These are phyloP conservation scores for Vanrija humicola DNA, from an alignment of 1,284 basidiomycete species.

Conservation along the genomic window DNA sequence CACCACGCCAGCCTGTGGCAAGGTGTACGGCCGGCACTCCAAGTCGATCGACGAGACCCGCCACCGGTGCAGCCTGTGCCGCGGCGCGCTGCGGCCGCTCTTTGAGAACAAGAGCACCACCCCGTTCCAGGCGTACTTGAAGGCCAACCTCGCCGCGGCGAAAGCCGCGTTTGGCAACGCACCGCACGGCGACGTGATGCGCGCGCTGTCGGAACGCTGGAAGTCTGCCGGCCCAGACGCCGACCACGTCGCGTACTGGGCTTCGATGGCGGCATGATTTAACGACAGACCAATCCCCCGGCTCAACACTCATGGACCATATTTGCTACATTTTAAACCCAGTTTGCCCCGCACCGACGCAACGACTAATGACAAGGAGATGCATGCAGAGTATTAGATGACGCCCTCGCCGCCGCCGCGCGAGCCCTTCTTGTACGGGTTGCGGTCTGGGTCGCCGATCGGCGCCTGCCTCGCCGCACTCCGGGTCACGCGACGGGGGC, in stretches of 20 bases:
- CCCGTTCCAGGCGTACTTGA: constrained; percentile 40
- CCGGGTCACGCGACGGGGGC: constrained; percentile 38
- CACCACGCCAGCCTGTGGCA: constrained; percentile 28
- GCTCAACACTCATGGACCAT: no score
- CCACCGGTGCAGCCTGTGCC: constrained; percentile 39
- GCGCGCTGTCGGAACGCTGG: constrained; percentile 40
- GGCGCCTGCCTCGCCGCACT: constrained; percentile 25
- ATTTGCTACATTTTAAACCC: no score
- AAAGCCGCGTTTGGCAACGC: constrained; percentile 36
- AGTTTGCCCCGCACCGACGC: no score
- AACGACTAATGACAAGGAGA: no score
- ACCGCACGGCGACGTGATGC: constrained; percentile 42
- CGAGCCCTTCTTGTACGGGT: constrained; percentile 39
- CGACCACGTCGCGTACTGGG: constrained; percentile 16
- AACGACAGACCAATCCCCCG: no score
- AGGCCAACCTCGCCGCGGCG: constrained; percentile 39
- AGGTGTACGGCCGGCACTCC: constrained; percentile 40
- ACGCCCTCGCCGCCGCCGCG: constrained; percentile 41
- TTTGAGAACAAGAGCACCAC: constrained; percentile 32
- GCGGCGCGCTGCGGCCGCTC: constrained; percentile 30
- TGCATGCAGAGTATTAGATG: constrained; percentile 18
- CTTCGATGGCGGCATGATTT: not conserved
- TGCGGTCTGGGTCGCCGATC: constrained; percentile 39
- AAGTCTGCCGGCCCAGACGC: constrained; percentile 18
- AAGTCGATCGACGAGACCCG: constrained; percentile 42